A percentile compares a stretch with the other conserved stretches of the same genome.
Evolutionary conservation across 2,329 filamentous ascomycete species (phyloP).

Genomic region (Diplodia mutila): DNA sequence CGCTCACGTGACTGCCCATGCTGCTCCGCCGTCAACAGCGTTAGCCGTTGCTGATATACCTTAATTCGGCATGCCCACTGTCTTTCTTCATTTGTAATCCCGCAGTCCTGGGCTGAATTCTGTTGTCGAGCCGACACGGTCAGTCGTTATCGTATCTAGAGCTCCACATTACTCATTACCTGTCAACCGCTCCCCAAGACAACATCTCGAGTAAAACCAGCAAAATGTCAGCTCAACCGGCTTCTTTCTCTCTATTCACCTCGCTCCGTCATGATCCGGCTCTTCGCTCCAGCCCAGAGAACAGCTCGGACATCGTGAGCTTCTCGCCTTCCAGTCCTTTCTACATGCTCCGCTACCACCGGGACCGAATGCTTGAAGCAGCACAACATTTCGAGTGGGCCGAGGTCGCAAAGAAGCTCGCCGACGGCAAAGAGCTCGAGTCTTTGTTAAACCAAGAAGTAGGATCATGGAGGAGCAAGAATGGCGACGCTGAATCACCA

Average conservation of each 20-base stretch:
- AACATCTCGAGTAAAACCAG: conserved; percentile 10
- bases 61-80: neutral
- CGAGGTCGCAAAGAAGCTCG: conserved; percentile 38
- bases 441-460: conserved; percentile 40
- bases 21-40: conserved; percentile 27
- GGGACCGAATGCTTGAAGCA: conserved; percentile 72
- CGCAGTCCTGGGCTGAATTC: neutral
- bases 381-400: conserved; percentile 56
- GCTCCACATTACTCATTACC: neutral
- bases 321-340: conserved; percentile 61
- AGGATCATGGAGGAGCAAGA: conserved; percentile 30
- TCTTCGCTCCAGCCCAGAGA: conserved; percentile 40
- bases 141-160: conserved; percentile 27
- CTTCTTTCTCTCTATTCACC: conserved; percentile 44
- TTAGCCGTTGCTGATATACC: conserved; percentile 31
- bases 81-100: conserved; percentile 29
- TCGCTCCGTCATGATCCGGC: conserved; percentile 45
- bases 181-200: conserved; percentile 30
- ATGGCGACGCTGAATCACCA: conserved; percentile 31
- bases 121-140: neutral
- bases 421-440: conserved; percentile 41
- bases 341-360: conserved; percentile 80
- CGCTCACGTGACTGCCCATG: conserved; percentile 12
- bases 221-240: conserved; percentile 1
- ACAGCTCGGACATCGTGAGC: conserved; percentile 55